A percentile compares a stretch with the other conserved stretches of the same genome.
Evolutionary conservation across 176 grass and related monocot genomes (phyloP).

Genomic region (Triticum turgidum): DNA sequence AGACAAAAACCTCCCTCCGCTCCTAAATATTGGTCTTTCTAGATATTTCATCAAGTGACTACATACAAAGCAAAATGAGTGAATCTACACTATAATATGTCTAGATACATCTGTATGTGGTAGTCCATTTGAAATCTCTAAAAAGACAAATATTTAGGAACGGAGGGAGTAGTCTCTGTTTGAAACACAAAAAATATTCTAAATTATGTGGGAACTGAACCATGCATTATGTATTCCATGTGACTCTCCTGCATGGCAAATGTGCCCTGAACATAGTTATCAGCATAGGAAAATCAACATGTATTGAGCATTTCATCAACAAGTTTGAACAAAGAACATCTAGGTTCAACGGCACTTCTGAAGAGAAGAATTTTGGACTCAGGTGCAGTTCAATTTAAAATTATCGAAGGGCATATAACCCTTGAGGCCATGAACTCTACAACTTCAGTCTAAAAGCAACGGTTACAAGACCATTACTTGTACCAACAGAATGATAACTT

Average conservation of each 20-base stretch:
- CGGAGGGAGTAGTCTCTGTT: not conserved
- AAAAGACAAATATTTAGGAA: too few relatives aligned
- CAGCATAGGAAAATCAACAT: not conserved
- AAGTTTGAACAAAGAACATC: conserved; percentile 12
- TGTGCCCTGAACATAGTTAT: not conserved
- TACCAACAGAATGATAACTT: too few relatives aligned
- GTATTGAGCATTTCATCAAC: not conserved
- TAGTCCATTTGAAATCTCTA: too few relatives aligned
- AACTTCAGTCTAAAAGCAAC: not conserved
- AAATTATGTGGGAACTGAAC: not conserved
- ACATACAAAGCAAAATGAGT: too few relatives aligned
- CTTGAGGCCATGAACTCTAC: not conserved
- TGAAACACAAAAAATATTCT: not conserved
- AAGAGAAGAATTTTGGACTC: not conserved
- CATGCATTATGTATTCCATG: not conserved
- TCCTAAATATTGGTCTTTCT: too few relatives aligned
- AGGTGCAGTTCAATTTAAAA: not conserved
- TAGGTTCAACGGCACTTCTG: conserved; percentile 6
- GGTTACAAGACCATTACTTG: not conserved
- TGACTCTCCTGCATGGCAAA: not conserved
- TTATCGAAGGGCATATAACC: not conserved
- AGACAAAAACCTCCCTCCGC: not conserved
- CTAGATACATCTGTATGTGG: too few relatives aligned
- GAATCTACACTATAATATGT: too few relatives aligned
- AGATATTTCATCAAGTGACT: too few relatives aligned